Conservation (phyloP, 257 asterid genomes). For the Solanum habrochaites region DNA sequence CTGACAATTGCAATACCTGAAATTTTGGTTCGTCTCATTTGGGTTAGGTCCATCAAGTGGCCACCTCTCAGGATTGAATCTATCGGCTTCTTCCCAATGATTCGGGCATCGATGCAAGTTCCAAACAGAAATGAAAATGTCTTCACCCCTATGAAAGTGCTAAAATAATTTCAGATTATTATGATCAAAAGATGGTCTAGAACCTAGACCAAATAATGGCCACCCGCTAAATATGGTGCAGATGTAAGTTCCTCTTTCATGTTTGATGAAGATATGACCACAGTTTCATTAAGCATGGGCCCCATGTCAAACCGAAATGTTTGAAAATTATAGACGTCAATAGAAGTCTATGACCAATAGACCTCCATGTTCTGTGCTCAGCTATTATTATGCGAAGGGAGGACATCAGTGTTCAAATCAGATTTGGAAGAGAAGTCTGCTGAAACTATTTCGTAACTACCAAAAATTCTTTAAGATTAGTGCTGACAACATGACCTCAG, state of each 20-base stretch:
- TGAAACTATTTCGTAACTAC: neutral
- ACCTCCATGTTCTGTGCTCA: neutral
- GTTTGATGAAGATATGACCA: neutral
- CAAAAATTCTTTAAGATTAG: neutral
- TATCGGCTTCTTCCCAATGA: conserved; percentile 84
- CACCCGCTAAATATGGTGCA: neutral
- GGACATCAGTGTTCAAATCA: neutral
- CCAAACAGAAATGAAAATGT: conserved; percentile 93
- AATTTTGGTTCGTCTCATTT: conserved; percentile 89
- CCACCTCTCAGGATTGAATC: conserved; percentile 95
- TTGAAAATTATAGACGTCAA: neutral
- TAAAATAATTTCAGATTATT: neutral
- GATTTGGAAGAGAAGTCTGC: neutral
- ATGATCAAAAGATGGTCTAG: neutral
- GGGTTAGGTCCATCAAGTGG: conserved; percentile 94
- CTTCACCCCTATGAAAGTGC: conserved; percentile 58
- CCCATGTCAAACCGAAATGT: neutral
- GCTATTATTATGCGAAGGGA: neutral
- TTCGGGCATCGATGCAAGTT: conserved; percentile 80
- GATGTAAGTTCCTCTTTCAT: neutral
- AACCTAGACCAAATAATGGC: neutral
- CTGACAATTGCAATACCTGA: conserved; percentile 43
- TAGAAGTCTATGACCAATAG: neutral
- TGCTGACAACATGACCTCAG: neutral
- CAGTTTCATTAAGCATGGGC: neutral